phyloP scores from a whole-genome alignment of 1,284 basidiomycete species.

The Pyrrhoderma noxium region DNA sequence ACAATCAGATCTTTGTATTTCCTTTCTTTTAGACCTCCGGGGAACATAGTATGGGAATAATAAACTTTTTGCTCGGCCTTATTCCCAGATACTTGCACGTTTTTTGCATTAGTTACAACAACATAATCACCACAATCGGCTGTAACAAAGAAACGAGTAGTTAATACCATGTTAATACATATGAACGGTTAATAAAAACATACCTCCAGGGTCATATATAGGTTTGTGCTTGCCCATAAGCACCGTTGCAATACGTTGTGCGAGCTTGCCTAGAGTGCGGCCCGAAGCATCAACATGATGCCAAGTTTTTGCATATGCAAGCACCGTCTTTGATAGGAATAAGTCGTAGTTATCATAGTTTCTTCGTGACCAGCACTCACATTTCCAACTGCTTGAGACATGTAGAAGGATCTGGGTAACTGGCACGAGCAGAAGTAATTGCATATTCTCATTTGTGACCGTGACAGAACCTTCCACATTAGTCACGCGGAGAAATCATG shows the following conservation, averaged over 20 bases:
- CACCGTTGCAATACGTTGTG: slow-evolving; percentile 87
- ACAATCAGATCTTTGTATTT: slow-evolving; percentile 78
- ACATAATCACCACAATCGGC: slow-evolving; percentile 98
- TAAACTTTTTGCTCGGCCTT: slow-evolving; percentile 88
- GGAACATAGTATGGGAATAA: slow-evolving; percentile 87
- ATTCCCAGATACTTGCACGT: slow-evolving; percentile 83
- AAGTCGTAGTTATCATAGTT: neutral
- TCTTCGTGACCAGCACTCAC: slow-evolving; percentile 16
- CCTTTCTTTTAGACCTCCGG: slow-evolving; percentile 90
- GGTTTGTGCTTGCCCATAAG: slow-evolving; percentile 99
- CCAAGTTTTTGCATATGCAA: slow-evolving; percentile 93
- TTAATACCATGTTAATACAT: neutral
- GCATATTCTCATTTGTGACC: neutral
- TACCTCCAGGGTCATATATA: slow-evolving; percentile 87
- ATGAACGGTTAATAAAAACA: slow-evolving; percentile 25
- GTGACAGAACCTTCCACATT: neutral
- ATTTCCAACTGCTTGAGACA: slow-evolving; percentile 26
- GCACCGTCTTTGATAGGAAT: slow-evolving; percentile 62
- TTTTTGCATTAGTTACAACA: slow-evolving; percentile 85
- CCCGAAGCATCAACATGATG: slow-evolving; percentile 91
- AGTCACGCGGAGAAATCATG: neutral
- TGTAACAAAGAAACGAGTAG: slow-evolving; percentile 25
- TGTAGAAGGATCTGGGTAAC: slow-evolving; percentile 2
- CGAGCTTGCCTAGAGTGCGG: slow-evolving; percentile 87
- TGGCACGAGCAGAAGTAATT: neutral